Conservation (phyloP, 495 filamentous ascomycete genomes). For the Hypoxylon trugodes region DNA sequence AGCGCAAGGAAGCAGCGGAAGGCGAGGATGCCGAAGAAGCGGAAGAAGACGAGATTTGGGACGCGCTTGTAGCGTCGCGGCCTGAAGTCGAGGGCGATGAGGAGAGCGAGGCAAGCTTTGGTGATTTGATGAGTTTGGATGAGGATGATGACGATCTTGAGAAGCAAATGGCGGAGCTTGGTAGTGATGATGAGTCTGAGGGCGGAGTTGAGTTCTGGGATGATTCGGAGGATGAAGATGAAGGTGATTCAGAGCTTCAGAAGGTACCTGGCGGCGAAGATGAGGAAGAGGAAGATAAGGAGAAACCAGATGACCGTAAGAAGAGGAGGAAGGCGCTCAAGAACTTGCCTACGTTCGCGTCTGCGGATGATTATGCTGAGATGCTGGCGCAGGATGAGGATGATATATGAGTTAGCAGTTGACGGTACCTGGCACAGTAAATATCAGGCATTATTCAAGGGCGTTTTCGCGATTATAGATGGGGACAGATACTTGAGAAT, state of each 20-base stretch:
- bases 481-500: constrained; percentile 12
- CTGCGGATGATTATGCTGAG: constrained; percentile 90
- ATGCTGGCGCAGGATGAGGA: constrained; percentile 69
- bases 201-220: constrained; percentile 53
- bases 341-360: constrained; percentile 89
- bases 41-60: constrained; percentile 85
- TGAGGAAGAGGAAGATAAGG: constrained; percentile 43
- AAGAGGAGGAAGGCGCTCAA: constrained; percentile 84
- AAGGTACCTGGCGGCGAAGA: constrained; percentile 30
- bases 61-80: constrained; percentile 81
- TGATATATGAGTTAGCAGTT: constrained; percentile 1
- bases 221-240: constrained; percentile 58
- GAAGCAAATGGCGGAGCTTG: constrained; percentile 61
- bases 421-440: background rate
- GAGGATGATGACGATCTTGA: constrained; percentile 59
- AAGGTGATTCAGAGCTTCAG: constrained; percentile 40
- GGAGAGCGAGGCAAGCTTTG: constrained; percentile 62
- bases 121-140: constrained; percentile 52
- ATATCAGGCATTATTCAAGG: background rate
- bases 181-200: constrained; percentile 57
- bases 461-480: background rate
- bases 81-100: constrained; percentile 77
- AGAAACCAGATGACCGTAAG: constrained; percentile 55
- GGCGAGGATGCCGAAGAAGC: constrained; percentile 62
- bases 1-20: constrained; percentile 53